Evolutionary conservation across 2,329 filamentous ascomycete genomes (phyloP).

Genomic region (Curvularia verruculosa): DNA sequence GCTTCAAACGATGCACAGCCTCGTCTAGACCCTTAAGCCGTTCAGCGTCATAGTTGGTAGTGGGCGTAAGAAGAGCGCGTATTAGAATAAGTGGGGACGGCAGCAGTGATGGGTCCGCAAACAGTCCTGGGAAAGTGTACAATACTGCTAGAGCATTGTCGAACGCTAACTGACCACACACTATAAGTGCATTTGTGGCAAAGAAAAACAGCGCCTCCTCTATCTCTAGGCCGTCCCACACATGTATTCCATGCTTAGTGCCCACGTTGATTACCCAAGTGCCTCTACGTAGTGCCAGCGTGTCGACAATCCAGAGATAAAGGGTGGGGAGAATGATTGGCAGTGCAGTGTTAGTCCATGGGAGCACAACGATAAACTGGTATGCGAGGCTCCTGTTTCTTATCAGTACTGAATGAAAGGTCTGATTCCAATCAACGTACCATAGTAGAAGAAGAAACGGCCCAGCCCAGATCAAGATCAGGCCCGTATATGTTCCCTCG

Average conservation of each 20-base stretch:
- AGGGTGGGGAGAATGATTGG: slow-evolving; percentile 69
- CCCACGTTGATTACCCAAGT: slow-evolving; percentile 73
- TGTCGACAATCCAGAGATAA: slow-evolving; percentile 76
- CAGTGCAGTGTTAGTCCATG: slow-evolving; percentile 61
- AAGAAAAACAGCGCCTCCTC: slow-evolving; percentile 79
- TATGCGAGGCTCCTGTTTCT: slow-evolving; percentile 62
- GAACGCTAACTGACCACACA: slow-evolving; percentile 71
- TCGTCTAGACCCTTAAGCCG: slow-evolving; percentile 65
- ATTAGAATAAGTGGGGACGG: slow-evolving; percentile 60
- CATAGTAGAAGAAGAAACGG: slow-evolving; percentile 70
- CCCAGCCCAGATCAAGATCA: slow-evolving; percentile 72
- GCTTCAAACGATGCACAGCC: slow-evolving; percentile 62
- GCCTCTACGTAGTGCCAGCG: slow-evolving; percentile 68
- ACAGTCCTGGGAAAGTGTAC: slow-evolving; percentile 66
- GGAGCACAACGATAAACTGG: slow-evolving; percentile 67
- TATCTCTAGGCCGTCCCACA: slow-evolving; percentile 71
- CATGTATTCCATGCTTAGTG: slow-evolving; percentile 68
- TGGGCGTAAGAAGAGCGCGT: slow-evolving; percentile 58
- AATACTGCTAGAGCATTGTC: slow-evolving; percentile 72
- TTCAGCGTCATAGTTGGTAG: slow-evolving; percentile 61
- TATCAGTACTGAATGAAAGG: slow-evolving; percentile 1
- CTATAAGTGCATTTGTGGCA: slow-evolving; percentile 70
- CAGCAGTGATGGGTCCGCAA: slow-evolving; percentile 57
- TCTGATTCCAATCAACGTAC: slow-evolving; percentile 36
- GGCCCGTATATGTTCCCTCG: slow-evolving; percentile 68